These are phyloP conservation scores for Tarenaya hassleriana DNA, from an alignment of 345 rosid genomes.

Conservation along the genomic window DNA sequence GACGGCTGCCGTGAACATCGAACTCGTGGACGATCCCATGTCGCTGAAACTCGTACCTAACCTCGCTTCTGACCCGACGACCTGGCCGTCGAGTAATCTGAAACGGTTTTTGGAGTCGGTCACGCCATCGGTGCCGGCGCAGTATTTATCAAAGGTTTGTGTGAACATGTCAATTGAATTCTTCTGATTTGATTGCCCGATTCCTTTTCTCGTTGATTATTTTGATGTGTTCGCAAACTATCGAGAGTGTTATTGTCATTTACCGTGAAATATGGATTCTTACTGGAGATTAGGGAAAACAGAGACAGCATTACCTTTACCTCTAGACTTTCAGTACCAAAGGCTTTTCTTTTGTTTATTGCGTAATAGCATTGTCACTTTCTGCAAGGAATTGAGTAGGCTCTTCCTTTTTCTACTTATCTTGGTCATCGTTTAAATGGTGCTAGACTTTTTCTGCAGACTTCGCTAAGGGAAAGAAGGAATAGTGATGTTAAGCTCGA, in stretches of 20 bases:
- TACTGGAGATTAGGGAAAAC: too few species aligned
- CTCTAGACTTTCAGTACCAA: too few species aligned
- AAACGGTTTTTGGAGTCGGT: slow-evolving; percentile 48
- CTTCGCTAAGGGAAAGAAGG: slow-evolving; percentile 32
- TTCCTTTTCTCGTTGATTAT: too few species aligned
- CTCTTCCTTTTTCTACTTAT: too few species aligned
- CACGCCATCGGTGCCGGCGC: slow-evolving; percentile 46
- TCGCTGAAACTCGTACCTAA: slow-evolving; percentile 20
- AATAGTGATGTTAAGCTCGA: slow-evolving; percentile 32
- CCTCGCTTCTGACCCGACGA: slow-evolving; percentile 22
- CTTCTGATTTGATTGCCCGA: slow-evolving; percentile 9
- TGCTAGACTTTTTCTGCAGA: slow-evolving; percentile 27
- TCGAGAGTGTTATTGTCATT: too few species aligned
- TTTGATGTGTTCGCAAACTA: too few species aligned
- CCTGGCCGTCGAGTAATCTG: slow-evolving; percentile 36
- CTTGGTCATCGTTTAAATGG: neutral
- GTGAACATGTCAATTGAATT: neutral
- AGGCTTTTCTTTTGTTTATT: slow-evolving; percentile 10
- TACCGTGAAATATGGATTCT: too few species aligned
- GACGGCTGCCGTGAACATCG: slow-evolving; percentile 14
- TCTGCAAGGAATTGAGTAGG: too few species aligned
- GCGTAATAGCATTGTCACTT: too few species aligned
- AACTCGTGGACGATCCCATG: slow-evolving; percentile 21
- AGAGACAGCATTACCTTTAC: too few species aligned
- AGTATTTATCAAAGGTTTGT: slow-evolving; percentile 47